These are phyloP conservation scores for Podospora tetraspora DNA, from an alignment of 495 filamentous ascomycete species.

Conservation along the genomic window DNA sequence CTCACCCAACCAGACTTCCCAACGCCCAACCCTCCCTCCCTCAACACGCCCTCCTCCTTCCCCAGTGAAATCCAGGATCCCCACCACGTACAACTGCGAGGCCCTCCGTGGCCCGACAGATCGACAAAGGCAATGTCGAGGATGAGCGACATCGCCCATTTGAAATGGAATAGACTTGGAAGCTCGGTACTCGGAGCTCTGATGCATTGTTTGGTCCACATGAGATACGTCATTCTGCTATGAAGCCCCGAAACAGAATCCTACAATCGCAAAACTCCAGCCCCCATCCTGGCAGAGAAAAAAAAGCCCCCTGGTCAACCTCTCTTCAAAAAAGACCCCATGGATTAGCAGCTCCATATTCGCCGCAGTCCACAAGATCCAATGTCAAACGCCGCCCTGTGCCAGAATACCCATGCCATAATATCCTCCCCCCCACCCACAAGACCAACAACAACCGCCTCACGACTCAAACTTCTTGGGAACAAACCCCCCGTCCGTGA, in stretches of 20 bases:
- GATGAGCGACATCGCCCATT: neutral
- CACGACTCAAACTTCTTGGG: constrained; percentile 57
- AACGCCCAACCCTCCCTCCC: neutral
- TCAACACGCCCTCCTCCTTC: too few species aligned
- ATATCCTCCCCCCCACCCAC: neutral
- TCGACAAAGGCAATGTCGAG: neutral
- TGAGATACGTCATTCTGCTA: neutral
- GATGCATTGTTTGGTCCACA: neutral
- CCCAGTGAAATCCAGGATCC: too few species aligned
- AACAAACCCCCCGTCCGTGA: constrained; percentile 71
- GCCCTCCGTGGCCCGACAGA: neutral
- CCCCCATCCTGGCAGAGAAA: neutral
- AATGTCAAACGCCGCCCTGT: neutral
- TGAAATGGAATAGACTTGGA: neutral
- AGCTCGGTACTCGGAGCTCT: neutral
- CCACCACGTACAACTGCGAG: neutral
- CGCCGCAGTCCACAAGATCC: neutral
- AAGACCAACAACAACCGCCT: neutral
- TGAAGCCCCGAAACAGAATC: neutral
- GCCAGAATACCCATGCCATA: neutral
- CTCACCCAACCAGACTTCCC: too few species aligned
- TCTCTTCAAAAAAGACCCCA: neutral
- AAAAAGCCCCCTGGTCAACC: neutral
- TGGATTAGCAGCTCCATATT: neutral
- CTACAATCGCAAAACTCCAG: neutral